phyloP scores from a whole-genome alignment of 1,284 basidiomycete genomes.

The Rhodotorula sp. region DNA sequence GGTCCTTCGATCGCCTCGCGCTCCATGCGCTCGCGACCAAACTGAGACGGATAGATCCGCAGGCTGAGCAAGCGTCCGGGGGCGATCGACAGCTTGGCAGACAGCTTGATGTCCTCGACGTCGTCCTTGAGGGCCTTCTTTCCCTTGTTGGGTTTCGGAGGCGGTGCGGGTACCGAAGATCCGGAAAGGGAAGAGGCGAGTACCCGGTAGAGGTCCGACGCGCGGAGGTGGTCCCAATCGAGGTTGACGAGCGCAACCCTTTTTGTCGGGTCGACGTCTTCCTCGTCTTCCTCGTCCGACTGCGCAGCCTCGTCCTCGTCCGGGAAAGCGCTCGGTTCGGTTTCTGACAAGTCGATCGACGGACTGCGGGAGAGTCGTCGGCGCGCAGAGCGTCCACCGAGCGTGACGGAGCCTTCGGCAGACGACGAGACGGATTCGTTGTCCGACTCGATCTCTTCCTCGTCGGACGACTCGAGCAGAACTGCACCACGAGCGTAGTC shows the following conservation, averaged over 20 bases:
- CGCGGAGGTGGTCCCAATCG: conserved; percentile 96
- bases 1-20: conserved; percentile 89
- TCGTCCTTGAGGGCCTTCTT: conserved; percentile 38
- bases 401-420: conserved; percentile 32
- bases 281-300: conserved; percentile 50
- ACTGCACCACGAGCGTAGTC: conserved; percentile 92
- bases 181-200: conserved; percentile 78
- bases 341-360: conserved; percentile 42
- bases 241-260: conserved; percentile 91
- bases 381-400: conserved; percentile 25
- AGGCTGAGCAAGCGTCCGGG: conserved; percentile 70
- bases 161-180: conserved; percentile 33
- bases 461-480: conserved; percentile 75
- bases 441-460: conserved; percentile 58
- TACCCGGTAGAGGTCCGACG: conserved; percentile 87
- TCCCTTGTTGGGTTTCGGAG: conserved; percentile 12
- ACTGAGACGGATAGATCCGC: conserved; percentile 86
- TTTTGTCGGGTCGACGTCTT: conserved; percentile 55
- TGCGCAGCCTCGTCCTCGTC: conserved; percentile 47
- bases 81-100: conserved; percentile 41
- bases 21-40: conserved; percentile 85
- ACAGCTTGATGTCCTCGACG: conserved; percentile 40
- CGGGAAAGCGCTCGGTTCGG: conserved; percentile 23
- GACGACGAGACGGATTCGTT: conserved; percentile 33
- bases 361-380: conserved; percentile 31